Percentiles rank a stretch among this genome's conserved stretches.
Evolutionary conservation across 2,329 filamentous ascomycete species (phyloP).

Genomic region (Alternaria ethzedia): DNA sequence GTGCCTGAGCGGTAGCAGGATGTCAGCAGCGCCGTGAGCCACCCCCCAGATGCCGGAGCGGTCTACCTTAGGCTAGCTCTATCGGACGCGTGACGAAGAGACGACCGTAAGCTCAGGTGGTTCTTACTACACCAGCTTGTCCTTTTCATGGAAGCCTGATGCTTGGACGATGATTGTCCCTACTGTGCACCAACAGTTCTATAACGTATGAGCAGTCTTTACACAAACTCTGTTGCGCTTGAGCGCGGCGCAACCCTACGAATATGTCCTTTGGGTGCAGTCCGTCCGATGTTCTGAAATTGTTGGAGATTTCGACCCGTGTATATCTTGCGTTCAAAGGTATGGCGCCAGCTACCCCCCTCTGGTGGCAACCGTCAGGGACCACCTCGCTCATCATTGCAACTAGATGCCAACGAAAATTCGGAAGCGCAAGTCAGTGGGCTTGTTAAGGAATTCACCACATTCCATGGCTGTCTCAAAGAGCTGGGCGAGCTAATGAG

Average conservation of each 20-base stretch:
- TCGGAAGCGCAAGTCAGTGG: constrained; percentile 41
- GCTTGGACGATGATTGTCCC: constrained; percentile 22
- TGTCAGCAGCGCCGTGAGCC: constrained; percentile 24
- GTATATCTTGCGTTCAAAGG: constrained; percentile 45
- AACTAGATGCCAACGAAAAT: constrained; percentile 43
- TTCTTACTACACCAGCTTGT: constrained; percentile 13
- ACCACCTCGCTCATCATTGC: constrained; percentile 10
- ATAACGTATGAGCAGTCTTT: constrained; percentile 31
- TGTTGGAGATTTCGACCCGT: constrained; percentile 40
- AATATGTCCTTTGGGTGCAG: constrained; percentile 42
- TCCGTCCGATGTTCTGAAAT: constrained; percentile 39
- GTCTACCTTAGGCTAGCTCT: constrained; percentile 20
- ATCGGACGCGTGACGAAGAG: background rate
- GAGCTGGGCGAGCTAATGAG: constrained; percentile 41
- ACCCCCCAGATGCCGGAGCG: constrained; percentile 11
- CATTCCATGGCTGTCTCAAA: constrained; percentile 38
- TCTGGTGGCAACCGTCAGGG: background rate
- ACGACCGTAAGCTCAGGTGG: constrained; percentile 15
- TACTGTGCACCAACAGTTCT: constrained; percentile 3
- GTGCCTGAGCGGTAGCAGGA: constrained; percentile 12
- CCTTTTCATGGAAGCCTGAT: constrained; percentile 14
- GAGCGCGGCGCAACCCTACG: constrained; percentile 31
- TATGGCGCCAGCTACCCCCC: constrained; percentile 10
- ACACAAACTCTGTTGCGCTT: constrained; percentile 27
- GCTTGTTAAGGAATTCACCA: constrained; percentile 38